Evolutionary conservation across 371 early-diverging fungal genomes (phyloP), one percentile per base, ranked within the genome.

Genomic region (Mortierella polycephala): DNA sequence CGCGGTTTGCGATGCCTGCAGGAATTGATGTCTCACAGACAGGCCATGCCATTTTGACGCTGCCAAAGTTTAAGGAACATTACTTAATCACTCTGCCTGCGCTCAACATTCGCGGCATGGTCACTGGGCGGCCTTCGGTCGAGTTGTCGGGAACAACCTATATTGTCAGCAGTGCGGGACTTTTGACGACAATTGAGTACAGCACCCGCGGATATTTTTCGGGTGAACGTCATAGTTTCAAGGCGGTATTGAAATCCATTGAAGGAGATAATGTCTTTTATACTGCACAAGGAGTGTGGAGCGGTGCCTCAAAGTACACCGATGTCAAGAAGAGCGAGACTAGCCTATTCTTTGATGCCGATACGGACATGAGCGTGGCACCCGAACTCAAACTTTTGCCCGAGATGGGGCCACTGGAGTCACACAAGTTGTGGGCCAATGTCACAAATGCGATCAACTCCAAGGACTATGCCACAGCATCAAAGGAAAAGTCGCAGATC

Each of bases 141-240:
- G 95, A 95, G 73, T 84, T 94, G 52, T 87, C 86, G 51, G 92
- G 92, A 56, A 86, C 85, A 6, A 89, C 93, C 10, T 88, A 86
- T 64, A 89, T 94, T 58, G 87, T 88, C 45, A 90, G 89, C 49
- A 85, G 86, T 52, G 83, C 83, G 52, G 94, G 94, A 20, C 86
- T 77, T 54, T 81, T 84, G 62, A 86, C 93, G 44, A 83, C 86
- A 58, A 88, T 94, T 75, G 91, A 93, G 68, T 94, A 91, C 75
- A 83, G 88, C 52, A 90, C 92, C 44, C 91, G 88, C 72, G 91
- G 93, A 11, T 94, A 92, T 90, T 88, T 94, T 71, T 89, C 90
- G 16, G 94, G 94, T 62, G 94, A 93, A 67, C 87, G 92, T 56
- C 91, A 94, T 74, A 88, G 89, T 64, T 91, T 94, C 83, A 91